phyloP scores from a whole-genome alignment of 306 rosid genomes.

The Cicer judaicum region DNA sequence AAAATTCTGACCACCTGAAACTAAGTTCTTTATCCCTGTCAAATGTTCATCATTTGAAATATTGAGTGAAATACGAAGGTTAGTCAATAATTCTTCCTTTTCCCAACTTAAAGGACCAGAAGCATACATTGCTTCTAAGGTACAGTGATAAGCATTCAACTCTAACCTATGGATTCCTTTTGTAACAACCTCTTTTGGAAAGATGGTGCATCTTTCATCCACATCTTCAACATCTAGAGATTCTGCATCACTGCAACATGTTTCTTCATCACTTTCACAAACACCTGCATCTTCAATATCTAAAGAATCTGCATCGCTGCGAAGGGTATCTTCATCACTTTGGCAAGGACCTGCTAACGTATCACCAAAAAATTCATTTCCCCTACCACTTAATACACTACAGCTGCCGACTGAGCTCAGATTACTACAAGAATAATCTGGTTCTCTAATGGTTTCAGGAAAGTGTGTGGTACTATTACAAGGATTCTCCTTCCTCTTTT shows the following conservation, averaged over 20 bases:
- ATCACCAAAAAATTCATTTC: constrained; percentile 49
- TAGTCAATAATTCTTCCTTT: constrained; percentile 78
- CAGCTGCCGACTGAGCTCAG: constrained; percentile 88
- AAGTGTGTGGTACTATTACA: constrained; percentile 46
- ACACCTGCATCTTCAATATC: constrained; percentile 52
- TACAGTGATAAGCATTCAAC: constrained; percentile 69
- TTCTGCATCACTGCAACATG: constrained; percentile 67
- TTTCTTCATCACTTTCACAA: constrained; percentile 53
- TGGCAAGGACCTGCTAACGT: constrained; percentile 59
- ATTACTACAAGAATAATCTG: constrained; percentile 59
- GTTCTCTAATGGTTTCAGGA: constrained; percentile 58
- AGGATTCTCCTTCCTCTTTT: constrained; percentile 48
- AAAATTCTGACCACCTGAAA: constrained; percentile 46
- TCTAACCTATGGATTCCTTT: constrained; percentile 73
- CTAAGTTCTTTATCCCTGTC: constrained; percentile 50
- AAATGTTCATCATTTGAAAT: constrained; percentile 86
- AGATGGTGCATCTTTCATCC: constrained; percentile 50
- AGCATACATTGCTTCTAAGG: constrained; percentile 71
- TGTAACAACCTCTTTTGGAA: constrained; percentile 51
- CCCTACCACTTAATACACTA: constrained; percentile 59
- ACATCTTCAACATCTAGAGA: constrained; percentile 60
- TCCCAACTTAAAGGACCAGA: constrained; percentile 96
- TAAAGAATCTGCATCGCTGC: constrained; percentile 72
- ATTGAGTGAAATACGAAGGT: constrained; percentile 80
- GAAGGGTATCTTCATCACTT: constrained; percentile 58